A percentile compares a stretch with the other conserved stretches of the same genome.
phyloP scores from a whole-genome alignment of 768 basidiomycete genomes.

The Erythrobasidium yunnanense region DNA sequence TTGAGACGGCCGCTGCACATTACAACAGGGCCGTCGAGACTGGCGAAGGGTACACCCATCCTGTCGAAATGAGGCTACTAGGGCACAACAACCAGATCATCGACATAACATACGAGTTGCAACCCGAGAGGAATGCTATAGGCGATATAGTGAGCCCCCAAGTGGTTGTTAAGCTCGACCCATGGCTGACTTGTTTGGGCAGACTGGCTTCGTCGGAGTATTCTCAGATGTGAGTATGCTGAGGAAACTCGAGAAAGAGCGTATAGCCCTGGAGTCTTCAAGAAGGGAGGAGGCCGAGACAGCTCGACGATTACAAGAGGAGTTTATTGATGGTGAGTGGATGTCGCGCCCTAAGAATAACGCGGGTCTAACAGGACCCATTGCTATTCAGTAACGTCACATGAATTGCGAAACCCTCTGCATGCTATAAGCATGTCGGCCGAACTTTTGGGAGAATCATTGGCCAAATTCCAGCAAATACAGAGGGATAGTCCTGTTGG shows the following conservation, averaged over 20 bases:
- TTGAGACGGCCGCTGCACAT: neutral
- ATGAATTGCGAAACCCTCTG: constrained; percentile 24
- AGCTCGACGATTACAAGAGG: constrained; percentile 16
- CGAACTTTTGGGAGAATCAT: constrained; percentile 23
- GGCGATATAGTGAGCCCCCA: constrained; percentile 15
- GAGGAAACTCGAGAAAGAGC: constrained; percentile 20
- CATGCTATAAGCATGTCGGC: constrained; percentile 25
- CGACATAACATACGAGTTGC: constrained; percentile 29
- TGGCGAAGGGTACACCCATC: constrained; percentile 19
- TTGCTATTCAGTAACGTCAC: neutral
- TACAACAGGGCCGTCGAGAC: constrained; percentile 9
- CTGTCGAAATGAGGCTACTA: constrained; percentile 24
- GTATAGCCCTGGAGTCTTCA: constrained; percentile 14
- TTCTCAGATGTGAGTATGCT: constrained; percentile 27
- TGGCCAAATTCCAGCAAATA: neutral
- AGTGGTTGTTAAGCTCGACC: no score
- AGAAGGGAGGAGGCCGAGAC: constrained; percentile 27
- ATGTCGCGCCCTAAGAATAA: no score
- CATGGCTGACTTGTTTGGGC: no score
- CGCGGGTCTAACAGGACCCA: neutral
- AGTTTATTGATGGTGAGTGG: constrained; percentile 26
- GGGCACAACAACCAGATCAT: neutral
- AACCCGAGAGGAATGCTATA: constrained; percentile 16
- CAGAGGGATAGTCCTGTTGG: neutral
- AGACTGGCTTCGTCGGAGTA: constrained; percentile 22